Evolutionary conservation across 2,329 filamentous ascomycete species (phyloP).

Genomic region (Fusarium sp.): DNA sequence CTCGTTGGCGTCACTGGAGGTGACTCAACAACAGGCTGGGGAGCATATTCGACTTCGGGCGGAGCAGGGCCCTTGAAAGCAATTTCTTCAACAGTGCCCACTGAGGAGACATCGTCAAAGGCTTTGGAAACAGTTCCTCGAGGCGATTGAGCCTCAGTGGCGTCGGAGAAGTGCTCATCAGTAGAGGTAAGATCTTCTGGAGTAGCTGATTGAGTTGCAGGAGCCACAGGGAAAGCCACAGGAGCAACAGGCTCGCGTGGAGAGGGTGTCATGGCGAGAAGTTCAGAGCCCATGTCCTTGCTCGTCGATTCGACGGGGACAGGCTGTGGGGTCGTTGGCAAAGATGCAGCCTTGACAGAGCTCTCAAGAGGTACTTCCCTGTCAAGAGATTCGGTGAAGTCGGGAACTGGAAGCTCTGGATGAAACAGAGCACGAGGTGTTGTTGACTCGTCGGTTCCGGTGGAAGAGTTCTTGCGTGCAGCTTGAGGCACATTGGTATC

Average conservation of each 20-base stretch:
- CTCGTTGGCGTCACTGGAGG: neutral
- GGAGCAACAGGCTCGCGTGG: slow-evolving; percentile 44
- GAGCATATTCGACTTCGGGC: neutral
- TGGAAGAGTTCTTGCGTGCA: slow-evolving; percentile 53
- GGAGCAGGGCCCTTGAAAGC: slow-evolving; percentile 1
- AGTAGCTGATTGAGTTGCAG: slow-evolving; percentile 38
- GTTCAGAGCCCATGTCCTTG: slow-evolving; percentile 54
- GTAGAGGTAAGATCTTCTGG: slow-evolving; percentile 47
- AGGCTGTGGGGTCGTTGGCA: slow-evolving; percentile 47
- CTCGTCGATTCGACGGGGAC: slow-evolving; percentile 52
- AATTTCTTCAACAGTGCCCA: slow-evolving; percentile 3
- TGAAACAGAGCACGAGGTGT: slow-evolving; percentile 69
- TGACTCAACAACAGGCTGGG: neutral
- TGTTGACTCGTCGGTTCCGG: slow-evolving; percentile 71
- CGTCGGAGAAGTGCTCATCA: slow-evolving; percentile 51
- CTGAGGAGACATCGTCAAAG: neutral
- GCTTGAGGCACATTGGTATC: slow-evolving; percentile 50
- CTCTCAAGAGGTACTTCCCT: neutral
- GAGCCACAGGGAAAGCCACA: slow-evolving; percentile 32
- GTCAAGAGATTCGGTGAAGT: neutral
- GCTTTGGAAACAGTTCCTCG: slow-evolving; percentile 17
- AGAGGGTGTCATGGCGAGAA: slow-evolving; percentile 52
- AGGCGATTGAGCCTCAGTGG: slow-evolving; percentile 38
- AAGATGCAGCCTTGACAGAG: neutral
- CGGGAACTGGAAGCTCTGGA: slow-evolving; percentile 42